phyloP scores from a whole-genome alignment of 1,139 yeast species.

The Magnusiomyces paraingens region DNA sequence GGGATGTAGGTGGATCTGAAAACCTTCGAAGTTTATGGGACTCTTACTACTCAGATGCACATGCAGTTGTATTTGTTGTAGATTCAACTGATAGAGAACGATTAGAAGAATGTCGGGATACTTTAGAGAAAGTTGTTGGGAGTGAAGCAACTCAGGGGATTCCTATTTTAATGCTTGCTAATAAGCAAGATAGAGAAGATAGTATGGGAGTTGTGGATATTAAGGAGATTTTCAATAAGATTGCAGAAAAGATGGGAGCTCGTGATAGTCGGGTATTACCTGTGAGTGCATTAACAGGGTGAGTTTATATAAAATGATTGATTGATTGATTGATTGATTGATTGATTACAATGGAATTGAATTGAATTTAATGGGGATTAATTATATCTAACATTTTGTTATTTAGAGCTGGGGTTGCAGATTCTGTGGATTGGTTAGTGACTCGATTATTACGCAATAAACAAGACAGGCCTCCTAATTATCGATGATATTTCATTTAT shows the following conservation, averaged over 20 bases:
- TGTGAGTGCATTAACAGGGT: slow-evolving; percentile 71
- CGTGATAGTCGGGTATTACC: slow-evolving; percentile 87
- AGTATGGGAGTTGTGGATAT: slow-evolving; percentile 74
- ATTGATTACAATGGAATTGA: too few relatives aligned
- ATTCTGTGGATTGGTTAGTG: slow-evolving; percentile 85
- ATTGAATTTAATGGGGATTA: neutral
- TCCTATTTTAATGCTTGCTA: slow-evolving; percentile 90
- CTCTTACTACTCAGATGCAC: slow-evolving; percentile 76
- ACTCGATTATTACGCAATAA: slow-evolving; percentile 74
- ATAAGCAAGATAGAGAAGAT: slow-evolving; percentile 85
- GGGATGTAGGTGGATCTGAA: slow-evolving; percentile 97
- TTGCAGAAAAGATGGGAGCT: slow-evolving; percentile 79
- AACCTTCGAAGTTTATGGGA: slow-evolving; percentile 80
- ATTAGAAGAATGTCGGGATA: slow-evolving; percentile 72
- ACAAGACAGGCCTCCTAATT: slow-evolving; percentile 60
- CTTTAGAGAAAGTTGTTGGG: slow-evolving; percentile 44
- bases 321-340: neutral
- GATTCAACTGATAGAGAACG: slow-evolving; percentile 84
- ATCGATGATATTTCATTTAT: slow-evolving; percentile 10
- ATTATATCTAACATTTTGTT: neutral
- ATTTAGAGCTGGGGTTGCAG: slow-evolving; percentile 64
- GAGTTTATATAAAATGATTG: neutral
- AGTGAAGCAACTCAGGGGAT: slow-evolving; percentile 63
- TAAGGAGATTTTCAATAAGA: slow-evolving; percentile 71
- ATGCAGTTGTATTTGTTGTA: slow-evolving; percentile 85